A percentile compares a stretch with the other conserved stretches of the same genome.
These are phyloP conservation scores for Scheffersomyces segobiensis DNA, from an alignment of 1,139 yeast genomes.

Conservation along the genomic window DNA sequence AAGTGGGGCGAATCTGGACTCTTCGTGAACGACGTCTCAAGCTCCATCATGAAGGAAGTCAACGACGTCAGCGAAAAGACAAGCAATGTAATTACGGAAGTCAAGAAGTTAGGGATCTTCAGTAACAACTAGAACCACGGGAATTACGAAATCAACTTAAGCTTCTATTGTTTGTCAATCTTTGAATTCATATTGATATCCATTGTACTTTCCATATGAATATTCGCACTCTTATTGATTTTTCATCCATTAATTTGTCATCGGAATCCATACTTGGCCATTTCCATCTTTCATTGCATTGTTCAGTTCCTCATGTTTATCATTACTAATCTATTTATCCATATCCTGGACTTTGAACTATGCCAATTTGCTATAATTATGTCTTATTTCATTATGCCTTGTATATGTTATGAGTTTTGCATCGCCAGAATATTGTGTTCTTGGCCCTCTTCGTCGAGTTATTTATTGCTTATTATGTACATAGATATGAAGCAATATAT, in stretches of 20 bases:
- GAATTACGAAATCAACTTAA: not conserved
- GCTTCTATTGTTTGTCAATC: slow-evolving; percentile 2
- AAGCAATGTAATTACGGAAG: slow-evolving; percentile 38
- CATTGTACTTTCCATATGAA: not conserved
- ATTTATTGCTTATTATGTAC: not conserved
- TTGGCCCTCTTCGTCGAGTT: not conserved
- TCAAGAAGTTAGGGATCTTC: slow-evolving; percentile 31
- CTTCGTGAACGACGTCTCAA: slow-evolving; percentile 37
- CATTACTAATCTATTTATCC: not conserved
- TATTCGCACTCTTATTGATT: not conserved
- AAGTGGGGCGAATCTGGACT: slow-evolving; percentile 52
- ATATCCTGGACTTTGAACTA: not conserved
- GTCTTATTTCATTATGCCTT: not conserved
- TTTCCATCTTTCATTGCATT: not conserved
- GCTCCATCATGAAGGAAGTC: slow-evolving; percentile 20
- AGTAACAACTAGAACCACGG: not conserved
- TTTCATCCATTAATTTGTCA: not conserved
- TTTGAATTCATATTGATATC: slow-evolving; percentile 6
- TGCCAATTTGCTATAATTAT: not conserved
- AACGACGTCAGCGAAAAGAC: slow-evolving; percentile 30
- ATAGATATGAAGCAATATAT: not conserved
- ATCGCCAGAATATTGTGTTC: not conserved
- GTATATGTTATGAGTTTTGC: not conserved
- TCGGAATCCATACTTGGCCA: not conserved
- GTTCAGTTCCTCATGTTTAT: not conserved